A percentile compares a stretch with the other conserved stretches of the same genome.
phyloP scores from a whole-genome alignment of 1,284 basidiomycete genomes.

The Takashimella tepidaria region DNA sequence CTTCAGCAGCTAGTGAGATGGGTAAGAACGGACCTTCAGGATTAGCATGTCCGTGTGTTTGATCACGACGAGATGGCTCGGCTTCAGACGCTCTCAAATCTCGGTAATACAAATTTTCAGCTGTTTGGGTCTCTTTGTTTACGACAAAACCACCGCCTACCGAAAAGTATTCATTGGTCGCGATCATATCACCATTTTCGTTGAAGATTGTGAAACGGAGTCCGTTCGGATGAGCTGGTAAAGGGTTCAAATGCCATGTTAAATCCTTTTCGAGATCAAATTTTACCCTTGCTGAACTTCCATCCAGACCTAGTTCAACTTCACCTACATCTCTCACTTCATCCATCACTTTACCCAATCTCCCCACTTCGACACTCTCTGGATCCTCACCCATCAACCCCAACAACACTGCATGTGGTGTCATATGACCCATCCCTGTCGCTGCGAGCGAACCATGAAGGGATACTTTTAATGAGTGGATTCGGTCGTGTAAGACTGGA shows the following conservation, averaged over 20 bases:
- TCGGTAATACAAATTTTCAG: constrained; percentile 91
- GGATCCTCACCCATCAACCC: constrained; percentile 70
- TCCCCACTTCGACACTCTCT: constrained; percentile 37
- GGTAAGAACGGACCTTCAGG: constrained; percentile 3
- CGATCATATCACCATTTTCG: constrained; percentile 73
- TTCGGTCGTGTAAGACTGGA: constrained; percentile 48
- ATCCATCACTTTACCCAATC: constrained; percentile 27
- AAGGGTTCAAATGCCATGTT: constrained; percentile 35
- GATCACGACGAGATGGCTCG: constrained; percentile 69
- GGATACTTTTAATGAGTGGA: constrained; percentile 74
- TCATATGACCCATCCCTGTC: constrained; percentile 77
- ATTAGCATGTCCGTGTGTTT: constrained; percentile 54
- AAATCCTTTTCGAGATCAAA: constrained; percentile 87
- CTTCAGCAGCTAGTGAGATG: constrained; percentile 16
- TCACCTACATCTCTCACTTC: constrained; percentile 26
- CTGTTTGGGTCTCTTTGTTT: constrained; percentile 56
- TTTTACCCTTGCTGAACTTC: constrained; percentile 65
- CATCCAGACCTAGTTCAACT: constrained; percentile 52
- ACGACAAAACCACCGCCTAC: constrained; percentile 84
- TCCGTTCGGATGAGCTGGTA: constrained; percentile 63
- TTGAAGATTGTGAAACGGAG: constrained; percentile 87
- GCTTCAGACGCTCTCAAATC: constrained; percentile 81
- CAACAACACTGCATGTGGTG: constrained; percentile 85
- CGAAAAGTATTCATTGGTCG: constrained; percentile 87
- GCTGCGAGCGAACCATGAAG: constrained; percentile 57